phyloP scores from a whole-genome alignment of 768 basidiomycete species.

The Lentinus tigrinus region DNA sequence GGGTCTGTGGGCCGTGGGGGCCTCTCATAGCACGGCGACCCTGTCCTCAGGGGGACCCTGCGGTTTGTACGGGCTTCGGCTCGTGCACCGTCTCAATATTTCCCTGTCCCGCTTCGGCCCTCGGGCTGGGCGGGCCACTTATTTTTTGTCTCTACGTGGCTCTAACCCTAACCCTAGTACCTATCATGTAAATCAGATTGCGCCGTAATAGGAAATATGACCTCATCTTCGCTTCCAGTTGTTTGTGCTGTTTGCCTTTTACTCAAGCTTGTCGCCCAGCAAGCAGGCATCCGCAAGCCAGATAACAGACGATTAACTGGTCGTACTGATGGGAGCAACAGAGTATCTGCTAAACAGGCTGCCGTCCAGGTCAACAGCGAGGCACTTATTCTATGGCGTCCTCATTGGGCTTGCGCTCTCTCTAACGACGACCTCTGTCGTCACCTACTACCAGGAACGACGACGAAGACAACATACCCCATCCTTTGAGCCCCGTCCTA shows the following conservation, averaged over 20 bases:
- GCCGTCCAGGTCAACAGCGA: slow-evolving; percentile 22
- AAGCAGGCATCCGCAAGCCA: too few relatives aligned
- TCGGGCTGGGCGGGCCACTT: slow-evolving; percentile 50
- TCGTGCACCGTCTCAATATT: slow-evolving; percentile 48
- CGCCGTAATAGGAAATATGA: not conserved
- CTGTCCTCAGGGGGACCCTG: slow-evolving; percentile 45
- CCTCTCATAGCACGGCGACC: slow-evolving; percentile 55
- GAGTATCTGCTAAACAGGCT: slow-evolving; percentile 1
- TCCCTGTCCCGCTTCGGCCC: slow-evolving; percentile 47
- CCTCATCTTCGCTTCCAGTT: slow-evolving; percentile 10
- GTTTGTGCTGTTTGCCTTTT: too few relatives aligned
- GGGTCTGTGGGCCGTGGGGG: slow-evolving; percentile 36
- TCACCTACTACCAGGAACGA: slow-evolving; percentile 50
- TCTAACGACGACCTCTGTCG: slow-evolving; percentile 64
- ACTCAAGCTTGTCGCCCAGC: too few relatives aligned
- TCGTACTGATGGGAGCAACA: slow-evolving; percentile 9
- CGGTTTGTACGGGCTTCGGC: slow-evolving; percentile 48
- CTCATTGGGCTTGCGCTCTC: slow-evolving; percentile 78
- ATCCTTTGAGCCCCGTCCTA: slow-evolving; percentile 48
- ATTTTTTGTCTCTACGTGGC: slow-evolving; percentile 29
- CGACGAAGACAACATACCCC: slow-evolving; percentile 39
- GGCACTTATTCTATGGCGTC: slow-evolving; percentile 49
- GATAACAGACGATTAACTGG: too few relatives aligned
- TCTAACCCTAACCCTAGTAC: slow-evolving; percentile 31
- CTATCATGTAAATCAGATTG: too few relatives aligned